Conservation (phyloP, 2,329 filamentous ascomycete genomes). For the Coniochaeta pulveracea region DNA sequence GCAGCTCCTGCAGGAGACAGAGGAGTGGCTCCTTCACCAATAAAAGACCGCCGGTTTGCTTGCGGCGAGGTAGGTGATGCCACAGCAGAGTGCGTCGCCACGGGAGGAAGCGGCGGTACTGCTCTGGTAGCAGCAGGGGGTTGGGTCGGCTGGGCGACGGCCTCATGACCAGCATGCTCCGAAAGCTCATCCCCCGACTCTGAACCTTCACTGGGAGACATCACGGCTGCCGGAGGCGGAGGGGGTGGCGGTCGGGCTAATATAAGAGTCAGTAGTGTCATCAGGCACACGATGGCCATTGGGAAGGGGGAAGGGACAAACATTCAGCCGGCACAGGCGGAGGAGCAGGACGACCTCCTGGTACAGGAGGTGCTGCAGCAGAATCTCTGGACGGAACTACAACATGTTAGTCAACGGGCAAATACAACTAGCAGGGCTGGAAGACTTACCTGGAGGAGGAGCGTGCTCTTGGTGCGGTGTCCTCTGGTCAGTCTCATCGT, state of each 20-base stretch:
- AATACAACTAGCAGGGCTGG: conserved; percentile 7
- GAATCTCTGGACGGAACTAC: conserved; percentile 18
- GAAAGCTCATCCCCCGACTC: conserved; percentile 85
- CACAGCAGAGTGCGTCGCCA: conserved; percentile 30
- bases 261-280: conserved; percentile 6
- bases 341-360: conserved; percentile 39
- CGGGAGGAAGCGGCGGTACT: conserved; percentile 31
- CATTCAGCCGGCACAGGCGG: conserved; percentile 49
- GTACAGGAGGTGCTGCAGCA: conserved; percentile 30
- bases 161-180: conserved; percentile 31
- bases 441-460: conserved; percentile 18
- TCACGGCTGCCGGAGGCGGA: conserved; percentile 34
- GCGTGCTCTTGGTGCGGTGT: conserved; percentile 19
- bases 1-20: conserved; percentile 21
- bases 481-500: conserved; percentile 17
- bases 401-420: conserved; percentile 10
- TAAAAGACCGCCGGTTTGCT: conserved; percentile 18
- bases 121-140: conserved; percentile 22
- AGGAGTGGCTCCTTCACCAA: conserved; percentile 23
- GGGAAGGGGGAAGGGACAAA: conserved; percentile 28
- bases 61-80: conserved; percentile 32
- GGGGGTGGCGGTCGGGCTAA: conserved; percentile 35
- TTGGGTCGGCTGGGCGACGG: conserved; percentile 26
- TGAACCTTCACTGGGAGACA: conserved; percentile 65
- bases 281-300: no score